Percentiles rank a stretch among this genome's conserved stretches.
phyloP scores from a whole-genome alignment of 2,329 filamentous ascomycete species.

The Scedosporium aurantiacum region DNA sequence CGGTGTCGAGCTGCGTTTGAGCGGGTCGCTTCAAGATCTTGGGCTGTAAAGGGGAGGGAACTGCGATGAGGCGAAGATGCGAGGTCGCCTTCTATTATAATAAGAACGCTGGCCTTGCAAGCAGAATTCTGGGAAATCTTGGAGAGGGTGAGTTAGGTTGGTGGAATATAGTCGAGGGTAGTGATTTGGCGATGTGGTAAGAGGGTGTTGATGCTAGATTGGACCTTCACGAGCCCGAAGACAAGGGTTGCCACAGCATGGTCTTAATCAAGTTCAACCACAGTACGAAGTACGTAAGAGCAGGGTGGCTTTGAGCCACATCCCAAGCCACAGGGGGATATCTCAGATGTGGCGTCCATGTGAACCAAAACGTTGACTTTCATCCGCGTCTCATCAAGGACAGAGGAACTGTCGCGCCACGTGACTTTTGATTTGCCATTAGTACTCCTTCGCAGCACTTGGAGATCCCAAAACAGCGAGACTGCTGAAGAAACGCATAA shows the following conservation, averaged over 20 bases:
- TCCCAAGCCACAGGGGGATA: neutral
- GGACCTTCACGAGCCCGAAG: conserved; percentile 6
- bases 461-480: too few species aligned
- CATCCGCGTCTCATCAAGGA: neutral
- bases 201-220: conserved; percentile 4
- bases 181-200: conserved; percentile 1
- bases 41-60: neutral
- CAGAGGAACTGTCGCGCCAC: too few species aligned
- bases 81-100: neutral
- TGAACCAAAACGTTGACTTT: neutral
- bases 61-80: neutral
- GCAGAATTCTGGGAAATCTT: neutral
- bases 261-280: neutral
- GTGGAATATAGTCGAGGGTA: neutral
- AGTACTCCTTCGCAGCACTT: too few species aligned
- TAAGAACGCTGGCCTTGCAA: neutral
- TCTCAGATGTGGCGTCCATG: neutral
- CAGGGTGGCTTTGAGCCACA: neutral
- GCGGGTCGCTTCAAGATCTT: neutral
- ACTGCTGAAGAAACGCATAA: neutral
- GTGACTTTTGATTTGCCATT: neutral
- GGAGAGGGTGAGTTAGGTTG: neutral
- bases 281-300: neutral
- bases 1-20: neutral
- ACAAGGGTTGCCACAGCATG: neutral